phyloP scores from a whole-genome alignment of 345 rosid genomes.

The Salix koriyanagi region DNA sequence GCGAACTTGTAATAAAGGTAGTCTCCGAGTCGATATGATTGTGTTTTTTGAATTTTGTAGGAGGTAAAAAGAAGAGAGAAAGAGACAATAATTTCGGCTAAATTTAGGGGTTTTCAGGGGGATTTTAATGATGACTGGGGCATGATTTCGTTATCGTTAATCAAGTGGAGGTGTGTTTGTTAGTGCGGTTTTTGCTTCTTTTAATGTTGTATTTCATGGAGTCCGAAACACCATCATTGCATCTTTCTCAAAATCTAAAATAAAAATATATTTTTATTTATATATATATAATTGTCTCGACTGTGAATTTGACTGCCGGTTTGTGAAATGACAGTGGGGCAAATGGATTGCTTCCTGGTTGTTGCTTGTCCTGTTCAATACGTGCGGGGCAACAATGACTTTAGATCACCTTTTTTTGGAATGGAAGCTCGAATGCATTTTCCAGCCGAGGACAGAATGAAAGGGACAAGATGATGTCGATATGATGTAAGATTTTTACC shows the following conservation, averaged over 20 bases:
- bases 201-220: not conserved
- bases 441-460: not conserved
- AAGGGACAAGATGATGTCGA: not conserved
- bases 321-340: conserved; percentile 9
- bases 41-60: no score
- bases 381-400: not conserved
- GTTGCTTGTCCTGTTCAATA: not conserved
- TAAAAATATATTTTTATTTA: no score
- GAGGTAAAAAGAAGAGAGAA: not conserved
- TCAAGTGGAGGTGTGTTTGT: not conserved
- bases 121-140: not conserved
- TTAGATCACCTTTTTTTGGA: not conserved
- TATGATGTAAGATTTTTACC: not conserved
- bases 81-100: conserved; percentile 5
- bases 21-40: no score
- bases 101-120: not conserved
- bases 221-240: not conserved
- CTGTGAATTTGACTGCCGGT: not conserved
- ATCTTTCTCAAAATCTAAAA: no score
- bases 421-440: not conserved
- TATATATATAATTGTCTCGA: not conserved
- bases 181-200: not conserved
- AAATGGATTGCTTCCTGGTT: not conserved
- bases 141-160: not conserved
- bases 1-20: no score